phyloP scores from a whole-genome alignment of 768 basidiomycete genomes.

The Pleurotus sapidus region DNA sequence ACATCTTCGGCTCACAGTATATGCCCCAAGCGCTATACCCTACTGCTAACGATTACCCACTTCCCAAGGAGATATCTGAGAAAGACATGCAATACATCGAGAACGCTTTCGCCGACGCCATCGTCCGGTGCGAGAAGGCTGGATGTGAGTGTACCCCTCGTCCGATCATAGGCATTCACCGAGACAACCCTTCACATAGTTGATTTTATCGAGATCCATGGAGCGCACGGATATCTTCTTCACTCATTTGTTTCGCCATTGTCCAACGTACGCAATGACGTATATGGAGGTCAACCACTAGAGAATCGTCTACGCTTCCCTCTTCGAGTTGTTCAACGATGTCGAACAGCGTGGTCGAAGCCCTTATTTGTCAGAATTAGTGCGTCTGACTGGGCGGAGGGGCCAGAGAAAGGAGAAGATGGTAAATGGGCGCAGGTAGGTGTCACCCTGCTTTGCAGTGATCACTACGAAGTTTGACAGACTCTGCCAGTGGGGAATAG shows the following conservation, averaged over 20 bases:
- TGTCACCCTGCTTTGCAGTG: not conserved
- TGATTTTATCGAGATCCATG: conserved; percentile 73
- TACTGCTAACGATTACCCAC: conserved; percentile 50
- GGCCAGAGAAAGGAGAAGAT: conserved; percentile 50
- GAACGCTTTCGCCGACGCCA: conserved; percentile 55
- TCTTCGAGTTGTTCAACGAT: conserved; percentile 49
- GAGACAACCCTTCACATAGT: conserved; percentile 29
- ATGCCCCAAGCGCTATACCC: conserved; percentile 56
- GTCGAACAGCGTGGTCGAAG: conserved; percentile 60
- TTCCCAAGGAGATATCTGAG: conserved; percentile 57
- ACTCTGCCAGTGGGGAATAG: conserved; percentile 58
- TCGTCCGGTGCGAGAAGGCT: conserved; percentile 50
- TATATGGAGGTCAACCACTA: conserved; percentile 66
- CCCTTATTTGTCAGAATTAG: conserved; percentile 74
- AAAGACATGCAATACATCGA: conserved; percentile 54
- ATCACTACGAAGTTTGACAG: too few relatives aligned
- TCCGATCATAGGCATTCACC: not conserved
- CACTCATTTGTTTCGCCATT: conserved; percentile 71
- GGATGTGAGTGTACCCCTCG: conserved; percentile 45
- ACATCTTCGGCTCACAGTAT: conserved; percentile 37
- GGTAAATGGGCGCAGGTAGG: conserved; percentile 49
- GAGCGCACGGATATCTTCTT: conserved; percentile 69
- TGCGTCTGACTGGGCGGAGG: conserved; percentile 64
- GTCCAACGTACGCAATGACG: conserved; percentile 68
- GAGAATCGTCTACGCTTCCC: conserved; percentile 73